Evolutionary conservation across 495 filamentous ascomycete genomes (phyloP).

Genomic region (Echria macrotheca): DNA sequence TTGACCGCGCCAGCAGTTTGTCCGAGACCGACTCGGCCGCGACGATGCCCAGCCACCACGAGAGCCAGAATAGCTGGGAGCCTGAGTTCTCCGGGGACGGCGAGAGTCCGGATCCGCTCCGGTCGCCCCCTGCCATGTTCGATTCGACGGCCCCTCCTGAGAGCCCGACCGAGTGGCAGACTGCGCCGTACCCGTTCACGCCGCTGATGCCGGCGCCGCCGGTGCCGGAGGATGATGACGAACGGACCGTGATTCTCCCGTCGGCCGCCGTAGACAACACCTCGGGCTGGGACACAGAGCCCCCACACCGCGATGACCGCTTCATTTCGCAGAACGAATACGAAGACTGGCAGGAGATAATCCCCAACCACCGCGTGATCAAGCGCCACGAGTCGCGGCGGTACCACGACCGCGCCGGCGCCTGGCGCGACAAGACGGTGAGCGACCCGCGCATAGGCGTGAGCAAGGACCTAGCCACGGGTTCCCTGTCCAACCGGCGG

Average conservation of each 20-base stretch:
- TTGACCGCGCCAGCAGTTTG: slow-evolving; percentile 64
- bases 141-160: neutral
- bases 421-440: slow-evolving; percentile 42
- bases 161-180: slow-evolving; percentile 7
- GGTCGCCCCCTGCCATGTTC: slow-evolving; percentile 7
- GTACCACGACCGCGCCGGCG: slow-evolving; percentile 44
- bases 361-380: slow-evolving; percentile 42
- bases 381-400: slow-evolving; percentile 34
- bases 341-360: slow-evolving; percentile 19
- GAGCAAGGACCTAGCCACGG: slow-evolving; percentile 36
- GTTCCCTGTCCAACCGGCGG: slow-evolving; percentile 20
- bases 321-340: slow-evolving; percentile 1
- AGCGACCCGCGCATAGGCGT: slow-evolving; percentile 43
- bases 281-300: neutral
- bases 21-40: slow-evolving; percentile 45
- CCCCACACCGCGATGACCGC: neutral
- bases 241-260: slow-evolving; percentile 14
- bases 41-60: slow-evolving; percentile 31
- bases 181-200: slow-evolving; percentile 18
- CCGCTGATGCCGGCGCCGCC: slow-evolving; percentile 21
- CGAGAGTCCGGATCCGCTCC: slow-evolving; percentile 4
- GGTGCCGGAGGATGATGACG: slow-evolving; percentile 7
- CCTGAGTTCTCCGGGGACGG: slow-evolving; percentile 8
- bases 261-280: neutral
- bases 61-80: slow-evolving; percentile 29